Conservation (phyloP, 2,329 filamentous ascomycete species). For the Simplicillium sp. region DNA sequence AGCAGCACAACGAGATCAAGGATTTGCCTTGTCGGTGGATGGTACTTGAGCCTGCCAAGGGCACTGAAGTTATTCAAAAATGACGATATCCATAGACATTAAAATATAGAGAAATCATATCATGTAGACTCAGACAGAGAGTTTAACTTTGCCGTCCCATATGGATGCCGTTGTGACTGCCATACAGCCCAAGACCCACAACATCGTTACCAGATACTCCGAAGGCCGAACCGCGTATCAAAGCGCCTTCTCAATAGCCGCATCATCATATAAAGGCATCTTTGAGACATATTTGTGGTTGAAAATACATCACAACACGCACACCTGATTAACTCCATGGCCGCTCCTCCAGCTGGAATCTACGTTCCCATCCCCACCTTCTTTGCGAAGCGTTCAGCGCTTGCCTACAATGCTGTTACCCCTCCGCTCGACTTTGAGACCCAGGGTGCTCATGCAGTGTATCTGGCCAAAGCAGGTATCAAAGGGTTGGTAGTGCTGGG, state of each 20-base stretch:
- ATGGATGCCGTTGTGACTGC: no score
- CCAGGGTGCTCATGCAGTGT: conserved; percentile 48
- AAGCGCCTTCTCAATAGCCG: no score
- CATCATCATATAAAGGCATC: background rate
- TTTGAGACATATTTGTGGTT: background rate
- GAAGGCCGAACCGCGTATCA: conserved; percentile 5
- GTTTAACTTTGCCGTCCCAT: conserved; percentile 2
- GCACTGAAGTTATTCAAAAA: conserved; percentile 38
- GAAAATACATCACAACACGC: background rate
- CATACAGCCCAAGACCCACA: background rate
- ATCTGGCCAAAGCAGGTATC: conserved; percentile 51
- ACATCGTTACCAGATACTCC: conserved; percentile 4
- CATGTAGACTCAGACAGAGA: background rate
- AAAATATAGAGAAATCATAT: background rate
- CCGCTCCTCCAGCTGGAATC: conserved; percentile 41
- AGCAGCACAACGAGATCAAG: conserved; percentile 43
- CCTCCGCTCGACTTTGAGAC: conserved; percentile 47
- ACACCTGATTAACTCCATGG: conserved; percentile 10
- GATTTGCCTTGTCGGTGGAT: conserved; percentile 78
- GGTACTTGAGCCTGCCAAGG: conserved; percentile 79
- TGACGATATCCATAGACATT: background rate
- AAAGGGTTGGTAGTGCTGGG: conserved; percentile 53
- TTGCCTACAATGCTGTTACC: conserved; percentile 32
- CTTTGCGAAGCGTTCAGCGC: conserved; percentile 36
- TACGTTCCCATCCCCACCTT: conserved; percentile 57